Evolutionary conservation across 345 rosid genomes (phyloP), one percentile per base, ranked within the genome.

Genomic region (Populus pruinosa): DNA sequence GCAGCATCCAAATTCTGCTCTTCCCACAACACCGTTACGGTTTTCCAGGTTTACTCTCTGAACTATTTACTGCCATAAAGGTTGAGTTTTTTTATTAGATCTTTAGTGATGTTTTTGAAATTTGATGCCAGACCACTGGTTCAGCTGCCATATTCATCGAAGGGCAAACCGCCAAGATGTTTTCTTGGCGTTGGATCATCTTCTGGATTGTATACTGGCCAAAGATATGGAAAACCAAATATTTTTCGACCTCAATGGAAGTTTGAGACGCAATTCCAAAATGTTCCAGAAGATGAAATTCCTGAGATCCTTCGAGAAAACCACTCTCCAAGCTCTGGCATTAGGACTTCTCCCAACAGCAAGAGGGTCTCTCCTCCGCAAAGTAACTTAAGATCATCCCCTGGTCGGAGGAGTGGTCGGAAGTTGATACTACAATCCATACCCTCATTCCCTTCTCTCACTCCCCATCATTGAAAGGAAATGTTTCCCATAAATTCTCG

Each of bases 301-400:
- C 97, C 97, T 0, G 93, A 91, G 75, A 84, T 89, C 79, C 91
- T 96, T 5, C 82, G 69, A 71, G 87, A 82, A 71, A 83, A 78
- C 78, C 53, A 67, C 65, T 75, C 94, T 55, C 92, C 97, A 5
- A 76, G 66, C 25, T 49, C 86, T 5, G 87, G 80, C 69, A 65
- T 87, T 70, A 96, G 91, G 86, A 85, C 89, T 16, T 78, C 98
- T 74, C 99, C 99, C 50, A 96, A 94, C 86, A 84, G 94, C 82
- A 96, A 94, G 91, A 92, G 99, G 90, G 90, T 96, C 74, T 94
- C 98, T 82, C 97, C 97, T 27, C 98, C 97, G 31, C 88, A 90
- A 23, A 70, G 73, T 4, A 85, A 85, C 80, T 80, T 89, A 6
- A 90, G 94, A 25, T 86, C 91, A 35, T 87, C 91, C 56, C 91